Evolutionary conservation across 2,329 filamentous ascomycete genomes (phyloP).

Genomic region (Claviceps purpurea): DNA sequence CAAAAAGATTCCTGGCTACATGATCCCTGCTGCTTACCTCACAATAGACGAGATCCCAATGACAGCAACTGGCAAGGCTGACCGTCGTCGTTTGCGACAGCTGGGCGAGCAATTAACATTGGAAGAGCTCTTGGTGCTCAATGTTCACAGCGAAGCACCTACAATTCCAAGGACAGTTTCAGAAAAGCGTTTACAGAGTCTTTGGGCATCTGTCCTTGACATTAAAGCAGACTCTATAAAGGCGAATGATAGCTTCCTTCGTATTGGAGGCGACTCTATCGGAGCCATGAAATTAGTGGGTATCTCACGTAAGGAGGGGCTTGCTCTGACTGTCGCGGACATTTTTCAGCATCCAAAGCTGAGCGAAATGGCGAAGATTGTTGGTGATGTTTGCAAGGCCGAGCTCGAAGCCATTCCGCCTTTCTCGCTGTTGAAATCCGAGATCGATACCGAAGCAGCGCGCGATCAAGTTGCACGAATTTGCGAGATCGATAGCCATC

Average conservation of each 20-base stretch:
- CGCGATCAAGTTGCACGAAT: not conserved
- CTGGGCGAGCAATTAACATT: not conserved
- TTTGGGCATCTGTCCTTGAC: conserved; percentile 9
- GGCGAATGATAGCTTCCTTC: conserved; percentile 7
- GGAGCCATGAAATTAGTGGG: conserved; percentile 7
- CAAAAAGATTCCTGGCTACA: conserved; percentile 5
- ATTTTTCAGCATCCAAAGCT: conserved; percentile 4
- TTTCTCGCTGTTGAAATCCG: not conserved
- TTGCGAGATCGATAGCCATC: not conserved
- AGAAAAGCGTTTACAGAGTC: conserved; percentile 4
- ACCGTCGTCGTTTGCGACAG: conserved; percentile 6
- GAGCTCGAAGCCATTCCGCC: not conserved
- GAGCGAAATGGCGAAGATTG: not conserved
- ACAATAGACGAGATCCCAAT: conserved; percentile 8
- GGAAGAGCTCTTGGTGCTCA: not conserved
- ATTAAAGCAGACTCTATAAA: conserved; percentile 6
- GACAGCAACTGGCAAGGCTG: conserved; percentile 8
- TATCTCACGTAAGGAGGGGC: not conserved
- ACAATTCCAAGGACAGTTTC: not conserved
- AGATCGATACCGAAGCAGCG: not conserved
- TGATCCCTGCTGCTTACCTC: conserved; percentile 9
- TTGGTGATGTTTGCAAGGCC: not conserved
- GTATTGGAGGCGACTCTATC: conserved; percentile 23
- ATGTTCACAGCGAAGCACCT: not conserved
- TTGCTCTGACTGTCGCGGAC: conserved; percentile 10